Evolutionary conservation across 108 stramenopile genomes (phyloP).

Genomic region (Nitzschia inconspicua): DNA sequence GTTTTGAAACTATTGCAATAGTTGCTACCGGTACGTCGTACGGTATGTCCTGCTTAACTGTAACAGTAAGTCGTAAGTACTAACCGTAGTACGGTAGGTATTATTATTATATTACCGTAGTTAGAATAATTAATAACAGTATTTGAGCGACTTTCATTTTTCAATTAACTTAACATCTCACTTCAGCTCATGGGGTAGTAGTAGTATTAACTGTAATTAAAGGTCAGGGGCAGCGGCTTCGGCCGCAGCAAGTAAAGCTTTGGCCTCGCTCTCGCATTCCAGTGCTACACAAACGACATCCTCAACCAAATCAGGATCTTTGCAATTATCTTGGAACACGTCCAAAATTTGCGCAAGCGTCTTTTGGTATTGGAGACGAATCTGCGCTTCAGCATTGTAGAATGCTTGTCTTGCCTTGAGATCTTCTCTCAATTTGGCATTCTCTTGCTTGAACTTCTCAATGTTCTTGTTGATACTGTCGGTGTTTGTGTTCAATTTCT

Average conservation of each 20-base stretch:
- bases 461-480: slow-evolving; percentile 33
- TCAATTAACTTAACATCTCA: too few relatives aligned
- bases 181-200: too few relatives aligned
- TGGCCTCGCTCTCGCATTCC: slow-evolving; percentile 41
- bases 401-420: slow-evolving; percentile 45
- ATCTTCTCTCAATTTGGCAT: slow-evolving; percentile 48
- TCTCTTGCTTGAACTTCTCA: slow-evolving; percentile 38
- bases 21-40: too few relatives aligned
- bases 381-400: slow-evolving; percentile 55
- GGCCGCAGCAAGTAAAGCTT: slow-evolving; percentile 38
- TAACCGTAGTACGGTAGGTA: too few relatives aligned
- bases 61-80: too few relatives aligned
- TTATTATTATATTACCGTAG: too few relatives aligned
- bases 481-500: slow-evolving; percentile 36
- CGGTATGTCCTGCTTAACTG: too few relatives aligned
- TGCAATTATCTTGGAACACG: slow-evolving; percentile 53
- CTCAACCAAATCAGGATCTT: slow-evolving; percentile 50
- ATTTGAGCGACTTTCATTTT: too few relatives aligned
- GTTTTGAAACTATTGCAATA: too few relatives aligned
- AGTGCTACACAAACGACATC: slow-evolving; percentile 44
- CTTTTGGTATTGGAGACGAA: slow-evolving; percentile 46
- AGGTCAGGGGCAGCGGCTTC: slow-evolving; percentile 34
- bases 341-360: slow-evolving; percentile 48
- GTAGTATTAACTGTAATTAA: too few relatives aligned
- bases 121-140: too few relatives aligned